Evolutionary conservation across 2,329 filamentous ascomycete genomes (phyloP).

Genomic region (Ceratocystiopsis sp.): DNA sequence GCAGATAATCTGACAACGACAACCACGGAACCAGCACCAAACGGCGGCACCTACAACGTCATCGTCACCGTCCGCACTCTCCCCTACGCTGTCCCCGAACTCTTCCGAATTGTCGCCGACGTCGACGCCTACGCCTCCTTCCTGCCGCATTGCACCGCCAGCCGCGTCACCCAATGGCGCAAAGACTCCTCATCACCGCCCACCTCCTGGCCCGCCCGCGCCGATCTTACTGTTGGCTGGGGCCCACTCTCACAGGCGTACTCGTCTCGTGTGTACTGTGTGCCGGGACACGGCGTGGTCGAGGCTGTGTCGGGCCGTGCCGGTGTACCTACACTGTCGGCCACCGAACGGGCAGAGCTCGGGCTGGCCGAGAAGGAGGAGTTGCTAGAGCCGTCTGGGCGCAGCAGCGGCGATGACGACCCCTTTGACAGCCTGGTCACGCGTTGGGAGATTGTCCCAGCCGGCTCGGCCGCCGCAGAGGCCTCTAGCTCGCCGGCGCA

Average conservation of each 20-base stretch:
- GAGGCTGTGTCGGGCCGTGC: slow-evolving; percentile 53
- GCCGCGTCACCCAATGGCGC: slow-evolving; percentile 59
- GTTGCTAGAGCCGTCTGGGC: slow-evolving; percentile 13
- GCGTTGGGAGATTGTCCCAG: slow-evolving; percentile 45
- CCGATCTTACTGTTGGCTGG: slow-evolving; percentile 72
- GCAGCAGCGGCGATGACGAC: slow-evolving; percentile 11
- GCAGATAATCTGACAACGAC: too few species aligned
- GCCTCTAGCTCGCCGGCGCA: slow-evolving; percentile 10
- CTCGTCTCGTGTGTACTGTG: slow-evolving; percentile 61
- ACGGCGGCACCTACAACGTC: slow-evolving; percentile 30
- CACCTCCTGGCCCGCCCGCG: slow-evolving; percentile 47
- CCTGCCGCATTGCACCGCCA: slow-evolving; percentile 77
- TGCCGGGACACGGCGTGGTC: slow-evolving; percentile 43
- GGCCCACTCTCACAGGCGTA: slow-evolving; percentile 71
- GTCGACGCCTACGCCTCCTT: slow-evolving; percentile 71
- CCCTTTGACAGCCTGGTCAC: slow-evolving; percentile 55
- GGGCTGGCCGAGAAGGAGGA: slow-evolving; percentile 6
- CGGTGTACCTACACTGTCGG: slow-evolving; percentile 22
- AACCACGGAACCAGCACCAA: background rate
- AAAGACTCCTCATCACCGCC: background rate
- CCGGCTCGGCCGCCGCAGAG: slow-evolving; percentile 16
- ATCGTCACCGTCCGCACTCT: slow-evolving; percentile 61
- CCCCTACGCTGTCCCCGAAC: slow-evolving; percentile 49
- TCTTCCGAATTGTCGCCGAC: slow-evolving; percentile 80
- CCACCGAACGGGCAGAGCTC: slow-evolving; percentile 15